A percentile compares a stretch with the other conserved stretches of the same genome.
Conservation (phyloP, 345 rosid genomes). For the Camelina sativa region DNA sequence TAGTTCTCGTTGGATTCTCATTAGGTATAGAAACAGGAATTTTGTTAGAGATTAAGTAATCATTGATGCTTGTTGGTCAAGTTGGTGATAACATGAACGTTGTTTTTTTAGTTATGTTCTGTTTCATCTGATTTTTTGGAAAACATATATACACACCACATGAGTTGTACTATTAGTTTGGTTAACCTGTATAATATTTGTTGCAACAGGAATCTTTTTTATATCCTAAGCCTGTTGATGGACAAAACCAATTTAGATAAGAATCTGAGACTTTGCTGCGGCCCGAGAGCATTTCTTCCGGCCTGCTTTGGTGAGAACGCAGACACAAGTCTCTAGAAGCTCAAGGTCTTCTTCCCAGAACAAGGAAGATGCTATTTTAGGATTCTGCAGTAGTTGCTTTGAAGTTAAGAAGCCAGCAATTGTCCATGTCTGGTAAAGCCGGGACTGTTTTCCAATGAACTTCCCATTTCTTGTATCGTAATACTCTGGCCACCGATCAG, state of each 20-base stretch:
- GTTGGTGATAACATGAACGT: neutral
- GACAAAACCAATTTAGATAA: conserved; percentile 48
- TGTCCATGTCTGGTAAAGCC: conserved; percentile 86
- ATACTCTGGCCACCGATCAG: conserved; percentile 87
- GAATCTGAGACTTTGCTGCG: conserved; percentile 77
- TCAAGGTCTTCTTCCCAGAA: conserved; percentile 88
- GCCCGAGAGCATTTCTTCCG: conserved; percentile 73
- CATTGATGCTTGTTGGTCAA: neutral
- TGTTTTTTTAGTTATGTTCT: neutral
- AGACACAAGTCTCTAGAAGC: conserved; percentile 72
- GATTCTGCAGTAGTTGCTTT: conserved; percentile 67
- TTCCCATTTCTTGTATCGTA: conserved; percentile 79
- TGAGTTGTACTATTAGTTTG: conserved; percentile 18
- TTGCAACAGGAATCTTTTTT: conserved; percentile 9
- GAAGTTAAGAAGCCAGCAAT: conserved; percentile 78
- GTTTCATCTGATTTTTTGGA: neutral
- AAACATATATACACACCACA: neutral
- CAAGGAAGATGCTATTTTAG: conserved; percentile 65
- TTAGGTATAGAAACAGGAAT: neutral
- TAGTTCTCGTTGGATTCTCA: neutral
- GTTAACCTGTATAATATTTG: conserved; percentile 23
- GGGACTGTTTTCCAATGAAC: conserved; percentile 78
- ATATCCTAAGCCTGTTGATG: conserved; percentile 14
- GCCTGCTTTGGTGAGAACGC: conserved; percentile 69
- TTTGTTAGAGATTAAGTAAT: neutral